Evolutionary conservation across 495 filamentous ascomycete species (phyloP).

Genomic region (Talaromyces stipitatus): DNA sequence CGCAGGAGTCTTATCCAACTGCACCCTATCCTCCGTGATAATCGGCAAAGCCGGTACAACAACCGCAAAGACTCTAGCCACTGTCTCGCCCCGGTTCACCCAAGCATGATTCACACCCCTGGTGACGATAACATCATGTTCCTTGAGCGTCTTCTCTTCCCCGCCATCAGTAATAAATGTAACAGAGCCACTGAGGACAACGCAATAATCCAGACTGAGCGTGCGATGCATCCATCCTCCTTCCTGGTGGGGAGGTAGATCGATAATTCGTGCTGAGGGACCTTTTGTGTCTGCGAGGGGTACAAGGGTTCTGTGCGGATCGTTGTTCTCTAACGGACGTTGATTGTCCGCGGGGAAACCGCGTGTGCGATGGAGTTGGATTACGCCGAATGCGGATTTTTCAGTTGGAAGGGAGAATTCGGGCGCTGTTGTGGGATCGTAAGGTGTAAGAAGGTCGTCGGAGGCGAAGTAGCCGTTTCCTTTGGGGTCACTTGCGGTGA

Average conservation of each 20-base stretch:
- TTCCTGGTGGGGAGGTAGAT: slow-evolving; percentile 14
- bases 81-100: slow-evolving; percentile 17
- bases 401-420: slow-evolving; percentile 12
- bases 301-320: slow-evolving; percentile 16
- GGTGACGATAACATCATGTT: slow-evolving; percentile 20
- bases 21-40: slow-evolving; percentile 11
- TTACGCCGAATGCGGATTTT: slow-evolving; percentile 15
- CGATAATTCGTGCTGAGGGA: slow-evolving; percentile 16
- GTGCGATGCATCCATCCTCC: slow-evolving; percentile 22
- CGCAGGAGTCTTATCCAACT: slow-evolving; percentile 16
- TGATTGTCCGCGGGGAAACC: slow-evolving; percentile 18
- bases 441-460: slow-evolving; percentile 15
- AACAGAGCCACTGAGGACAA: slow-evolving; percentile 15
- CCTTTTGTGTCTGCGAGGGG: slow-evolving; percentile 22
- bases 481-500: slow-evolving; percentile 12
- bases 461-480: slow-evolving; percentile 17
- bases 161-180: slow-evolving; percentile 18
- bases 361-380: slow-evolving; percentile 21
- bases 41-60: slow-evolving; percentile 16
- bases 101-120: slow-evolving; percentile 21
- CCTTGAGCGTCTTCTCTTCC: slow-evolving; percentile 14
- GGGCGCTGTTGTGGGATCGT: slow-evolving; percentile 17
- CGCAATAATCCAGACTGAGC: slow-evolving; percentile 17
- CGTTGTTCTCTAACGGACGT: slow-evolving; percentile 9
- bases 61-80: slow-evolving; percentile 16